phyloP scores from a whole-genome alignment of 2,329 filamentous ascomycete species.

The Fonsecaea pedrosoi region DNA sequence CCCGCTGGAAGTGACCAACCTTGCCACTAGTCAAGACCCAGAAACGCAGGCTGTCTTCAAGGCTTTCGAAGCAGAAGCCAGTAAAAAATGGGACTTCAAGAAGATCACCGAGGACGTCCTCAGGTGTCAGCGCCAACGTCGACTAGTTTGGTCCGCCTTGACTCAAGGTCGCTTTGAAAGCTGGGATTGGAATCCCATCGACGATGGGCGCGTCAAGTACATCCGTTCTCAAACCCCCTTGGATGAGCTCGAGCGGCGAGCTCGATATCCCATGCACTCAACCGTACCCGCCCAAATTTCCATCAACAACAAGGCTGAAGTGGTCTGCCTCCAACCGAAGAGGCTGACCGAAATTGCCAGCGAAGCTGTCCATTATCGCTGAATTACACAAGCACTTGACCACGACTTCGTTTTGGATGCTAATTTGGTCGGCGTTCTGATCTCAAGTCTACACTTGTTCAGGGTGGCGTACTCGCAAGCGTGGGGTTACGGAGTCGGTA shows the following conservation, averaged over 20 bases:
- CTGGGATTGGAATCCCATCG: conserved; percentile 76
- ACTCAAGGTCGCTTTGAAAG: conserved; percentile 75
- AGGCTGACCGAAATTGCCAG: conserved; percentile 33
- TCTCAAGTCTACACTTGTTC: neutral
- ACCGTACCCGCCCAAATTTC: conserved; percentile 28
- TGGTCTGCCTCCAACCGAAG: conserved; percentile 28
- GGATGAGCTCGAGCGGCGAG: conserved; percentile 78
- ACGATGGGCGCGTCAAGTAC: conserved; percentile 65
- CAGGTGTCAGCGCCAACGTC: conserved; percentile 76
- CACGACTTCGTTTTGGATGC: neutral
- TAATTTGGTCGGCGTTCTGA: neutral
- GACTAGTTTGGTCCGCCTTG: conserved; percentile 80
- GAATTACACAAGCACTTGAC: neutral
- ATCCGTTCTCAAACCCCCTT: conserved; percentile 83
- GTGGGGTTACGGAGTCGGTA: conserved; percentile 22
- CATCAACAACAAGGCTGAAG: conserved; percentile 30
- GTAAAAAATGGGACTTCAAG: conserved; percentile 79
- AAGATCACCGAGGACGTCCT: conserved; percentile 77
- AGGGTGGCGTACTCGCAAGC: conserved; percentile 17
- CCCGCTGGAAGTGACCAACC: conserved; percentile 77
- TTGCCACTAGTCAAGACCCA: conserved; percentile 58
- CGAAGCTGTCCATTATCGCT: conserved; percentile 35
- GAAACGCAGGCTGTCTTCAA: conserved; percentile 48
- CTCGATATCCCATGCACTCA: conserved; percentile 66
- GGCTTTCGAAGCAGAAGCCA: conserved; percentile 76